Evolutionary conservation across 2,329 filamentous ascomycete genomes (phyloP).

Genomic region (Sclerotinia trifoliorum): DNA sequence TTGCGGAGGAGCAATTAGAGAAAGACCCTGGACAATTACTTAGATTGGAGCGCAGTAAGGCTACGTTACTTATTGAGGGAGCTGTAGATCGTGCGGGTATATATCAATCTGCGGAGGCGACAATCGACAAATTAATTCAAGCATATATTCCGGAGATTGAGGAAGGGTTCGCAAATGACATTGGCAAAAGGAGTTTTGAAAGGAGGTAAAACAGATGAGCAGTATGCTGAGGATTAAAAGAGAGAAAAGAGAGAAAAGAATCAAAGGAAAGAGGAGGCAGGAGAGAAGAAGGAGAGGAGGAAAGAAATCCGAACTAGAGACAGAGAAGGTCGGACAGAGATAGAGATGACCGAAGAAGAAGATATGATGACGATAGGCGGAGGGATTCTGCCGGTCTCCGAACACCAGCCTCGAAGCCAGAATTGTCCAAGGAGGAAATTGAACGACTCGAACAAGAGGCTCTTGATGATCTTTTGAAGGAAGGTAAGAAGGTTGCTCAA

Average conservation of each 20-base stretch:
- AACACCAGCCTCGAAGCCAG: constrained; percentile 27
- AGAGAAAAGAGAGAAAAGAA: constrained; percentile 59
- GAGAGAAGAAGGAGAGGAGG: constrained; percentile 43
- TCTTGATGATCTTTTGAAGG: constrained; percentile 39
- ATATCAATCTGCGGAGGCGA: constrained; percentile 68
- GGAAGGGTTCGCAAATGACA: constrained; percentile 61
- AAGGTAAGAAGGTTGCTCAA: constrained; percentile 37
- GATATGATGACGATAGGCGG: constrained; percentile 31
- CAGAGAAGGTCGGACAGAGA: constrained; percentile 35
- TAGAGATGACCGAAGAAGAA: constrained; percentile 36
- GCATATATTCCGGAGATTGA: constrained; percentile 62
- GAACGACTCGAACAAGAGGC: constrained; percentile 41
- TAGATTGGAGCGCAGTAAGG: constrained; percentile 70
- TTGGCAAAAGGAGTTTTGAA: constrained; percentile 67
- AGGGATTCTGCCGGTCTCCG: constrained; percentile 26
- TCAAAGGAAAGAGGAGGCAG: constrained; percentile 53
- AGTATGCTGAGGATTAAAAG: constrained; percentile 65
- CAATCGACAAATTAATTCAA: constrained; percentile 67
- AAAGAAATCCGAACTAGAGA: constrained; percentile 25
- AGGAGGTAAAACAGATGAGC: constrained; percentile 70
- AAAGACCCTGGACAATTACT: constrained; percentile 70
- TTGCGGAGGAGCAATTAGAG: constrained; percentile 73
- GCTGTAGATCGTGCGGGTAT: constrained; percentile 74
- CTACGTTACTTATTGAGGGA: constrained; percentile 73
- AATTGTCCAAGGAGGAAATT: constrained; percentile 39